A percentile compares a stretch with the other conserved stretches of the same genome.
Conservation (phyloP, 371 early-diverging fungal species). For the Mortierella sp. region DNA sequence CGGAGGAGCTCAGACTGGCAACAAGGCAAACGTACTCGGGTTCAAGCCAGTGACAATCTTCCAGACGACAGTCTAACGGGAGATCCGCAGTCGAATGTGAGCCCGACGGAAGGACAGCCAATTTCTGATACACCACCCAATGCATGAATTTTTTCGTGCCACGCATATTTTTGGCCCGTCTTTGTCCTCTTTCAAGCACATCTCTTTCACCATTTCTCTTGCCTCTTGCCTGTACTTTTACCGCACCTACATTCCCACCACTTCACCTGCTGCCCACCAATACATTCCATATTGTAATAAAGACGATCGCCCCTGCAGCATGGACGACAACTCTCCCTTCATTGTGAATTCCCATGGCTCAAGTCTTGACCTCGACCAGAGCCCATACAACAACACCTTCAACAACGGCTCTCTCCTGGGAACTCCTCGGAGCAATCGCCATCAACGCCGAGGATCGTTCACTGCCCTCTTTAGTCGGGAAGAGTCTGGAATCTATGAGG, state of each 20-base stretch:
- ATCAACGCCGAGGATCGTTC: constrained; percentile 38
- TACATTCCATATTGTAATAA: constrained; percentile 11
- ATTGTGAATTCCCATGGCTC: constrained; percentile 15
- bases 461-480: constrained; percentile 43
- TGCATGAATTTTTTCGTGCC: too few species aligned
- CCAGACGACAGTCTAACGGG: constrained; percentile 26
- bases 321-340: constrained; percentile 32
- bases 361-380: constrained; percentile 9
- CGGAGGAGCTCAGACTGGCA: constrained; percentile 10
- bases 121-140: too few species aligned
- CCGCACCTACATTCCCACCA: background rate
- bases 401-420: constrained; percentile 17
- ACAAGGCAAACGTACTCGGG: constrained; percentile 23
- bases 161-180: background rate
- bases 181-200: background rate
- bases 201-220: constrained; percentile 3
- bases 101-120: too few species aligned
- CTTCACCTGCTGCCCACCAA: background rate
- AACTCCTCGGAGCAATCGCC: constrained; percentile 11
- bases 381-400: constrained; percentile 9
- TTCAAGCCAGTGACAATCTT: constrained; percentile 46
- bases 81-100: too few species aligned
- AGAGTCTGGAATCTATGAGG: constrained; percentile 34
- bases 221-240: background rate
- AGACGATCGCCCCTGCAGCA: background rate